Evolutionary conservation across 2,329 filamentous ascomycete species (phyloP), one percentile per base, ranked within the genome.

Genomic region (Graphilbum fragrans): DNA sequence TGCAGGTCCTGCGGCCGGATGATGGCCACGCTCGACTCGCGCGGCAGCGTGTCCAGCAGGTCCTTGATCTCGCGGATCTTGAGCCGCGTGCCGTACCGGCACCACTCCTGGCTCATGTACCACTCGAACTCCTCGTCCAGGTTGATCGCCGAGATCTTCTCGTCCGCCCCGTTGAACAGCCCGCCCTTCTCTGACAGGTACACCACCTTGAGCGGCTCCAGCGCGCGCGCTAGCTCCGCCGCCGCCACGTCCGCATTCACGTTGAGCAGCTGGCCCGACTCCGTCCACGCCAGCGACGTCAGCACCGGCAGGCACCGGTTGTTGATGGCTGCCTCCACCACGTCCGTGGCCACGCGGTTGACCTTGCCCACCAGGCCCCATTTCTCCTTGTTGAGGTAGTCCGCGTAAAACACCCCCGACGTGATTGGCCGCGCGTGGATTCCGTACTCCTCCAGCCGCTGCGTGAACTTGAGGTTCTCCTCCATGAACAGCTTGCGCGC

Each of bases 51-150:
- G 52, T 86, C 85, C 40, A 98, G 68, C 22, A 98, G 74, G 45
- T 94, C 87, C 70, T 94, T 94, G 65, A 94, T 93, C 66, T 98
- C 87, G 65, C 84, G 86, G 62, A 98, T 96, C 79, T 98, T 98
- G 49, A 96, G 72, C 48, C 88, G 77, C 31, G 90, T 96, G 48
- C 92, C 92, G 58, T 92, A 93, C 56, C 86, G 80, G 61, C 93
- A 92, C 92, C 90, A 98, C 52, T 84, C 78, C 64, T 95, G 86
- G 43, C 78, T 73, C 86, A 96, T 94, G 55, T 95, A 74, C 56
- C 85, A 74, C 45, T 94, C 86, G 55, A 85, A 96, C 65, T 98
- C 92, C 63, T 94, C 88, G 57, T 98, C 92, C 44, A 98, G 71
- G 65, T 96, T 96, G 65, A 96, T 96, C 45, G 83, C 85, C 6